A percentile compares a stretch with the other conserved stretches of the same genome.
phyloP scores from a whole-genome alignment of 169 alveolate genomes.

The Plasmodium vivax region DNA sequence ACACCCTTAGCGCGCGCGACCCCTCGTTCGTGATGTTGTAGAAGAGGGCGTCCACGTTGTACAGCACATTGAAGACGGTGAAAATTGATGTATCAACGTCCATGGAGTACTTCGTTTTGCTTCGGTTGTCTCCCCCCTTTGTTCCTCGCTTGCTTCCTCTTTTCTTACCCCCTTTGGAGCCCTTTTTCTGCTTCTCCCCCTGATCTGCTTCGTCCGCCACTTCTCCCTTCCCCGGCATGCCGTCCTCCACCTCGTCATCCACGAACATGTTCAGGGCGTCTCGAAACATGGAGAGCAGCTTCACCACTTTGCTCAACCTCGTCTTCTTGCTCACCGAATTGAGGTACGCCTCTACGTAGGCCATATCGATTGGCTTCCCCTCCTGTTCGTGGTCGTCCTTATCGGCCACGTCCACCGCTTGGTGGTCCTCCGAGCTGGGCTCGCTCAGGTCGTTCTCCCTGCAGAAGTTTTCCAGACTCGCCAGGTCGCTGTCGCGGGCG shows the following conservation, averaged over 20 bases:
- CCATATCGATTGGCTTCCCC: slow-evolving; percentile 6
- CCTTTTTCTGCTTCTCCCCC: slow-evolving; percentile 12
- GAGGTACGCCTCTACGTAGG: slow-evolving; percentile 2
- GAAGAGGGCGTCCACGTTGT: slow-evolving; percentile 34
- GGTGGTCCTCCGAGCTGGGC: slow-evolving; percentile 40
- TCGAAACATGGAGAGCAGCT: slow-evolving; percentile 26
- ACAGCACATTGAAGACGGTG: slow-evolving; percentile 46
- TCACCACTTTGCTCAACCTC: slow-evolving; percentile 31
- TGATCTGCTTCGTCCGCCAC: not conserved
- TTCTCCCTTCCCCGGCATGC: not conserved
- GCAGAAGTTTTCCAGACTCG: slow-evolving; percentile 20
- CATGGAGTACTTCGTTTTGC: slow-evolving; percentile 12
- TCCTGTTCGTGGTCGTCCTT: slow-evolving; percentile 1
- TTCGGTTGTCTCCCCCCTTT: not conserved
- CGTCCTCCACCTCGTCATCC: slow-evolving; percentile 26
- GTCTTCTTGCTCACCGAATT: slow-evolving; percentile 17
- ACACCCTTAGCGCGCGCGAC: not conserved
- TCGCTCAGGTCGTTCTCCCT: not conserved
- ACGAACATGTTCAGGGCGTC: slow-evolving; percentile 37
- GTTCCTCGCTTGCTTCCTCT: not conserved
- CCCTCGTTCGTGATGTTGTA: slow-evolving; percentile 54
- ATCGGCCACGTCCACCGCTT: not conserved
- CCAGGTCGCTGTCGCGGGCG: not conserved
- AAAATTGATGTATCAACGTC: slow-evolving; percentile 48
- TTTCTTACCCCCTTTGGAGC: not conserved